A percentile compares a stretch with the other conserved stretches of the same genome.
These are phyloP conservation scores for Lepraria neglecta DNA, from an alignment of 495 filamentous ascomycete species.

Conservation along the genomic window DNA sequence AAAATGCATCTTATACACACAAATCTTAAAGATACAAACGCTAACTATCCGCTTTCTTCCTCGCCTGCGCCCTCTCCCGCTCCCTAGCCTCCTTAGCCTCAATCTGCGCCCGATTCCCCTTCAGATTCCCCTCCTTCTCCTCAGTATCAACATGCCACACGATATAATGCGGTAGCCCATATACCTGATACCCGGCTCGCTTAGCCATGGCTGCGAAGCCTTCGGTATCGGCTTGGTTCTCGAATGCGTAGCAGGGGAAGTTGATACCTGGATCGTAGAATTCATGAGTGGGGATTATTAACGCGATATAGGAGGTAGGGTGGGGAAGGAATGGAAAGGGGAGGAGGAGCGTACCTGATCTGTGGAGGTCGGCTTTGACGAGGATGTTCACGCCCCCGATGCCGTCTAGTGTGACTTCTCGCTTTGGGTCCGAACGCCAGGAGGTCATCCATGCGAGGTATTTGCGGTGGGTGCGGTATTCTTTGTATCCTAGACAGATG, in stretches of 20 bases:
- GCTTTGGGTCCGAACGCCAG: conserved; percentile 64
- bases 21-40: no score
- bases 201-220: conserved; percentile 87
- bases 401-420: conserved; percentile 69
- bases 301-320: not conserved
- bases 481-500: conserved; percentile 58
- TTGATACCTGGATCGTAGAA: conserved; percentile 57
- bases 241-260: conserved; percentile 78
- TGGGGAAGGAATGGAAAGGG: not conserved
- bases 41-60: not conserved
- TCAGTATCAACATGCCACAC: conserved; percentile 85
- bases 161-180: conserved; percentile 75
- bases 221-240: conserved; percentile 84
- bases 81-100: not conserved
- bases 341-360: conserved; percentile 53
- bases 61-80: not conserved
- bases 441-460: conserved; percentile 70
- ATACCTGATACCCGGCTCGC: conserved; percentile 69
- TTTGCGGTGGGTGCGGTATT: conserved; percentile 68
- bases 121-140: conserved; percentile 69
- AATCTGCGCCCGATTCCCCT: conserved; percentile 12
- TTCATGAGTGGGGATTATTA: conserved; percentile 2
- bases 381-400: conserved; percentile 80
- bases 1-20: no score
- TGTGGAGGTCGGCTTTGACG: conserved; percentile 77